Evolutionary conservation across 139 green algal genomes (phyloP), one percentile per base, ranked within the genome.

Genomic region (Ettlia oleoabundans): DNA sequence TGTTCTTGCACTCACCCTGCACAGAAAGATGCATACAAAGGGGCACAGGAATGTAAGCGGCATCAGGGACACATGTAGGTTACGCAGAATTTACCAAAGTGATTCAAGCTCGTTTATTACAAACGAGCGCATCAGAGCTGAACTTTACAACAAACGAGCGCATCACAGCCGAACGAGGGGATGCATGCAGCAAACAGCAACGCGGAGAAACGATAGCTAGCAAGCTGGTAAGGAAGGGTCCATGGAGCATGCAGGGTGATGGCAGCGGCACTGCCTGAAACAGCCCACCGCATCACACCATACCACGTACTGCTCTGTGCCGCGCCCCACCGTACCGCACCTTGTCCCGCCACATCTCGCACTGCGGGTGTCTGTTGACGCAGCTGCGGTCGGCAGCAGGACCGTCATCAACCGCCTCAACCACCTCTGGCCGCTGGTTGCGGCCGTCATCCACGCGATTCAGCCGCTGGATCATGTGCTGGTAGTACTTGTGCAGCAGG

Each of bases 1-100:
- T 83, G 35, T 22, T 37, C 38, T 70, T 35, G 28, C 78, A 83
- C 78, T 83, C 78, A 3, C 78, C 78, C 78, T 83, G 78, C 47
- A 75, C 19, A 19, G 61, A 24, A 26, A 10, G 30, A 71, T 41
- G 41, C 6, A 28, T 24, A 76, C 21, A n/a, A 10, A 4, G 26
- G 19, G 28, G 37, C 6, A 52, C 6, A 42, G 26, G 6, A 8
- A 9, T 42, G 30, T 10, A 9, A 33, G 61, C 61, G 61, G 7
- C 7, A 24, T 33, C 61, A n/a, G n/a, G n/a, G n/a, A n/a, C n/a
- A n/a, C n/a, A n/a, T n/a, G n/a, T n/a, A n/a, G n/a, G n/a, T n/a
- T n/a, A n/a, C n/a, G n/a, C n/a, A n/a, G n/a, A n/a, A n/a, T n/a
- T n/a, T n/a, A n/a, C n/a, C n/a, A n/a, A n/a, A n/a, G n/a, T n/a